Base-by-base conservation (phyloP, 345 rosid genomes). In the Rhizophora mangle region DNA sequence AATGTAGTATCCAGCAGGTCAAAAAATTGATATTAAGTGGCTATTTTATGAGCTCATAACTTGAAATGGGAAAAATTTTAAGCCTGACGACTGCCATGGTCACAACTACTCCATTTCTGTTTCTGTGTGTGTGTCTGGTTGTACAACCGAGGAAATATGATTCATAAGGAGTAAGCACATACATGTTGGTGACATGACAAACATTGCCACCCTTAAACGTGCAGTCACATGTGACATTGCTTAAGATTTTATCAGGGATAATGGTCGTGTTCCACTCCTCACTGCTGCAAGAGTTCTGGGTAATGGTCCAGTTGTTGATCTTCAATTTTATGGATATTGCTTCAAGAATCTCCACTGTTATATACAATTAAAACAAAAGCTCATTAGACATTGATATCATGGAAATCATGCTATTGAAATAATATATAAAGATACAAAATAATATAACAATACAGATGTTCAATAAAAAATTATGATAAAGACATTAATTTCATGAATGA, bases 151-250 rank as follows among this genome's bases (percentile, higher is more conserved):
- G 8, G 29, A 36, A 54, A 53, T 4, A 3, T 3, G 8, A 2
- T 31, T 4, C 13, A 16, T 30, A 13, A 64, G 21, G 30, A 62
- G 62, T 31, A 72, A 20, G 75, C 36, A 3, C 85, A 71, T 83
- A 89, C 96, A 92, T 78, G 49, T 3, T 62, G 15, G 84, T 88
- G 70, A 92, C 92, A 63, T 74, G 96, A 67, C 92, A 89, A 56
- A 77, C 37, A 0, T 79, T 75, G 73, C 30, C 58, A 61, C 47
- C 34, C 49, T 26, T 53, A 15, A 72, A 65, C 36, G 81, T 43
- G 67, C 97, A 89, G 76, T 86, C 49, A 65, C 98, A 92, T 7
- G 77, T 37, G 46, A 92, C 82, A 36, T 46, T 72, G 73, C 85
- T 77, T 46, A 6, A 19, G 47, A 32, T 24, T 8, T 1, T 53